phyloP scores from a whole-genome alignment of 2,329 filamentous ascomycete genomes.

The Penicillium sclerotiorum region DNA sequence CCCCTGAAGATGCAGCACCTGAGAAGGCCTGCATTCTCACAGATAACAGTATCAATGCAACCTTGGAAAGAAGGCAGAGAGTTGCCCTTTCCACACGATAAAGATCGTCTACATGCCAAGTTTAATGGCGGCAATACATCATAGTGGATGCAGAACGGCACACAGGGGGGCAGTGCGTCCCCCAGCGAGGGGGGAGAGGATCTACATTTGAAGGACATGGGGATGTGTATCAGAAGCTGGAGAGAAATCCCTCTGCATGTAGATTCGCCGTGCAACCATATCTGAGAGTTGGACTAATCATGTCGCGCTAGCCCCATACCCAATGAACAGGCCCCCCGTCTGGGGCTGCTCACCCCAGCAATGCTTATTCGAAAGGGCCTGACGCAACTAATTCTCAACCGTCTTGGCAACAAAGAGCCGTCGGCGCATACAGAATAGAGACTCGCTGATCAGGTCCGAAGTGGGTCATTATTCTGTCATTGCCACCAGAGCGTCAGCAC shows the following conservation, averaged over 20 bases:
- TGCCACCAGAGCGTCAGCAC: constrained; percentile 1
- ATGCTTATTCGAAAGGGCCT: not conserved
- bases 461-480: not conserved
- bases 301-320: not conserved
- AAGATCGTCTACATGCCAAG: not conserved
- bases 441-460: not conserved
- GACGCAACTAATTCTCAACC: not conserved
- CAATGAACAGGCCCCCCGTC: not conserved
- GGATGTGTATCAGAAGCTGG: not conserved
- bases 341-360: not conserved
- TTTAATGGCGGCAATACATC: too few species aligned
- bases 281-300: too few species aligned
- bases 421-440: not conserved
- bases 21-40: too few species aligned
- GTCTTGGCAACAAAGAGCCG: not conserved
- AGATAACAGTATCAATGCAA: not conserved
- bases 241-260: too few species aligned
- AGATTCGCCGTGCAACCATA: too few species aligned
- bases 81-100: too few species aligned
- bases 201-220: constrained; percentile 3
- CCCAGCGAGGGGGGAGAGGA: not conserved
- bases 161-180: not conserved
- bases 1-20: too few species aligned
- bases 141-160: not conserved
- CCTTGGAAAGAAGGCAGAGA: too few species aligned